A percentile compares a stretch with the other conserved stretches of the same genome.
These are phyloP conservation scores for Croton setiger DNA, from an alignment of 441 rosid genomes.

Conservation along the genomic window DNA sequence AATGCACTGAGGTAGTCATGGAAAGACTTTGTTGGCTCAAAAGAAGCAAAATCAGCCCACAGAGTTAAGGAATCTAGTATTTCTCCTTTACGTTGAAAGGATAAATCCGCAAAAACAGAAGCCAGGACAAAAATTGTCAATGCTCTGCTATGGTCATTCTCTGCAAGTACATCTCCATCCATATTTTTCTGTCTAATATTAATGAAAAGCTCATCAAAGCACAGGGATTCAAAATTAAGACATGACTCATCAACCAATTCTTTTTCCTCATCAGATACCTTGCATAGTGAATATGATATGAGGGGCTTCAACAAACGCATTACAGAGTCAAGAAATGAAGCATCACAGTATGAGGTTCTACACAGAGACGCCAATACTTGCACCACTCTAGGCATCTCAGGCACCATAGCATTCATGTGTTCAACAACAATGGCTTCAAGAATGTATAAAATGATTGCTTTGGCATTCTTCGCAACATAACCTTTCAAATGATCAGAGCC, in stretches of 20 bases:
- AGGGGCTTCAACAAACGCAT: slow-evolving; percentile 64
- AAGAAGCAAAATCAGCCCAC: slow-evolving; percentile 61
- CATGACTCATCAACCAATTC: slow-evolving; percentile 47
- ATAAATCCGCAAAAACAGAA: slow-evolving; percentile 60
- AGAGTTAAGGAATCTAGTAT: slow-evolving; percentile 52
- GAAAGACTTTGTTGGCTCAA: slow-evolving; percentile 60
- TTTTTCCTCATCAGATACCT: slow-evolving; percentile 56
- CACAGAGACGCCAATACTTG: slow-evolving; percentile 71
- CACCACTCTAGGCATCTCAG: slow-evolving; percentile 78
- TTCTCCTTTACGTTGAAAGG: slow-evolving; percentile 48
- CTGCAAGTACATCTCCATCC: slow-evolving; percentile 36
- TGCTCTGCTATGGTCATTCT: slow-evolving; percentile 41
- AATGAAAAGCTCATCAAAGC: slow-evolving; percentile 68
- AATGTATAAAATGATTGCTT: slow-evolving; percentile 66
- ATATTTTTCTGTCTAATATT: slow-evolving; percentile 41
- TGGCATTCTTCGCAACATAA: slow-evolving; percentile 64
- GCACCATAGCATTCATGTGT: slow-evolving; percentile 85
- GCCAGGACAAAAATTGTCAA: slow-evolving; percentile 60
- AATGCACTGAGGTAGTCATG: slow-evolving; percentile 76
- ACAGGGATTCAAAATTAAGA: slow-evolving; percentile 68
- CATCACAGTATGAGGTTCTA: slow-evolving; percentile 60
- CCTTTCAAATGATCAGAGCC: slow-evolving; percentile 51
- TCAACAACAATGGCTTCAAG: slow-evolving; percentile 69
- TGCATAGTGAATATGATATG: slow-evolving; percentile 61
- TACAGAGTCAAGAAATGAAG: slow-evolving; percentile 59